phyloP scores from a whole-genome alignment of 1,284 basidiomycete species.

The Cutaneotrichosporon sp. region DNA sequence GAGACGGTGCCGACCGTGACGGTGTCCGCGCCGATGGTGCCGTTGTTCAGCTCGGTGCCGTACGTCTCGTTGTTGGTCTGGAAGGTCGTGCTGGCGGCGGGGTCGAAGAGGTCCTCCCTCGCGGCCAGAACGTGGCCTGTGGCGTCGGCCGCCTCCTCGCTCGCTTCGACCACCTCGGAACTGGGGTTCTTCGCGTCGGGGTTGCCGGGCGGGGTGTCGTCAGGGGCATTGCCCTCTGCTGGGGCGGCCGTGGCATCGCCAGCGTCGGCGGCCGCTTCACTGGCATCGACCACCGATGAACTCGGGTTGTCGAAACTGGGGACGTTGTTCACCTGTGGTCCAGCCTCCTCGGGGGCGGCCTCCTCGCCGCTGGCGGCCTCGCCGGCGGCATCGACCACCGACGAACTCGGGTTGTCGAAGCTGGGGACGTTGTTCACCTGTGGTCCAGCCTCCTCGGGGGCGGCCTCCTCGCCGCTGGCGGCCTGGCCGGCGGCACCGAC shows the following conservation, averaged over 20 bases:
- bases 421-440: no score
- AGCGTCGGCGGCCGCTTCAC: background rate
- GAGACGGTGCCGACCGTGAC: background rate
- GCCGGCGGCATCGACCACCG: background rate
- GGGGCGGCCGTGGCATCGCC: no score
- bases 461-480: no score
- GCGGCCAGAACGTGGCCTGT: background rate
- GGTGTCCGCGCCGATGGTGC: constrained; percentile 2
- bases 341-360: no score
- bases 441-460: no score
- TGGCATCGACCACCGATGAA: background rate
- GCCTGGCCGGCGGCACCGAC: no score
- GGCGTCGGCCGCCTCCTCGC: background rate
- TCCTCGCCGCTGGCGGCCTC: no score
- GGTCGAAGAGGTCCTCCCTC: background rate
- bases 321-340: no score
- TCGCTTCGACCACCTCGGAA: background rate
- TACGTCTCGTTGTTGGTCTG: background rate
- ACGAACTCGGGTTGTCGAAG: background rate
- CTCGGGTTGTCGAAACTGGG: background rate
- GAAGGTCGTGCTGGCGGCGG: background rate
- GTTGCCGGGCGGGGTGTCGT: background rate
- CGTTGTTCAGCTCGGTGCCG: background rate
- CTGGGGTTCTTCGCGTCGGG: background rate
- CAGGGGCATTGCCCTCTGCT: background rate